Evolutionary conservation across 208 protist genomes (phyloP).

Genomic region (Crithidia expoeki): DNA sequence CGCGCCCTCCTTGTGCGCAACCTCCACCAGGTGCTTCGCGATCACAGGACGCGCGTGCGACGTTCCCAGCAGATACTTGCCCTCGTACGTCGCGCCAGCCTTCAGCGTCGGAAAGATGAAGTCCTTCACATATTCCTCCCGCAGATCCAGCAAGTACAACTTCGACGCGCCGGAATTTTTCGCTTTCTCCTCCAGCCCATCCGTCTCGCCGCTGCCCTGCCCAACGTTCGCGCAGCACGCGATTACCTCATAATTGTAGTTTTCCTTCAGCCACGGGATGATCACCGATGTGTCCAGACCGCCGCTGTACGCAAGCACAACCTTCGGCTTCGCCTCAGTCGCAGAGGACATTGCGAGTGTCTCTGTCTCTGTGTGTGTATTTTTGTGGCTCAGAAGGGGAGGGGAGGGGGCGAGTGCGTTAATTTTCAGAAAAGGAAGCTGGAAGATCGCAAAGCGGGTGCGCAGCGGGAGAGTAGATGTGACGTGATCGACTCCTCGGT

Average conservation of each 20-base stretch:
- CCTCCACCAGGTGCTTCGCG: conserved; percentile 39
- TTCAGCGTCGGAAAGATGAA: conserved; percentile 40
- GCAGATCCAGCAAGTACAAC: conserved; percentile 35
- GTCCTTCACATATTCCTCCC: conserved; percentile 37
- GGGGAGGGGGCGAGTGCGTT: neutral
- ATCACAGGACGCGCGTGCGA: conserved; percentile 36
- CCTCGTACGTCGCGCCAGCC: conserved; percentile 38
- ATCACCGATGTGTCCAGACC: conserved; percentile 38
- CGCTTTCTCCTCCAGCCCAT: conserved; percentile 34
- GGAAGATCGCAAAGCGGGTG: too few species aligned
- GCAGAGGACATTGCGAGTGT: too few species aligned
- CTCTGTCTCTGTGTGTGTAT: neutral
- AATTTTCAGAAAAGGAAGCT: too few species aligned
- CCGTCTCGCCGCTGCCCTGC: conserved; percentile 34
- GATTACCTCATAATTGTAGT: conserved; percentile 40
- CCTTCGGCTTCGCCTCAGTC: conserved; percentile 30
- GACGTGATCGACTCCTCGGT: conserved; percentile 5
- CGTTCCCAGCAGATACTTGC: conserved; percentile 41
- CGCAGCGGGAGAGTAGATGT: conserved; percentile 3
- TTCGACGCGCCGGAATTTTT: conserved; percentile 39
- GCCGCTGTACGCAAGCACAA: conserved; percentile 39
- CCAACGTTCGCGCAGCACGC: conserved; percentile 39
- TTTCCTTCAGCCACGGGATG: conserved; percentile 42
- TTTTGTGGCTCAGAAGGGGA: neutral
- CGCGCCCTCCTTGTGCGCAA: conserved; percentile 39